Base-by-base conservation (phyloP, 352 stramenopile species). In the Phytophthora sp. region DNA sequence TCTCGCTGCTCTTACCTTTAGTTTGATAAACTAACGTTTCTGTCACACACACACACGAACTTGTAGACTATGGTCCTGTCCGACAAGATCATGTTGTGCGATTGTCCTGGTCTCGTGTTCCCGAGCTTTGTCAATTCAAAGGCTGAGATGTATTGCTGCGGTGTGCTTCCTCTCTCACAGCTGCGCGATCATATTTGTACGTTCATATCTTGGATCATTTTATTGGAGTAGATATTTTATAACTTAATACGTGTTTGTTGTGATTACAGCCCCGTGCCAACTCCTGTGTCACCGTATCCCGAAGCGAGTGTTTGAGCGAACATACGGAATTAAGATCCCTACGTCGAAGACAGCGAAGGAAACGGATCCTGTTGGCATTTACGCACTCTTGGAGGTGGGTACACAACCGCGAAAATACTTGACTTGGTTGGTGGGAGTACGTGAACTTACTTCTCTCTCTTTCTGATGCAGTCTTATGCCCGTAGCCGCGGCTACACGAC, bases 31-130 rank as follows among this genome's bases (percentile, higher is more conserved):
- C 31, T 63, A 33, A 53, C 18, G 23, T 35, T 41, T 38, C 20
- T 50, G n/a, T 57, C 30, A 21, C 31, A 21, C n/a, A 16, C 13
- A 55, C 23, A 21, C 57, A 55, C 29, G 47, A 18, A 50, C 15
- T 31, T 66, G 16, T 60, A 93, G 90, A 99, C 98, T 39, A 80
- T 99, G 38, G 80, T 99, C 9, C 71, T 99, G 16, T 98, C 94
- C 20, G 89, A 98, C 75, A 84, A 81, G 57, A 97, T 99, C 63
- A 98, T 99, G 88, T 86, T 99, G n/a, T 99, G 98, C 69, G 98
- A 99, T 94, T 99, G 98, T 73, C 98, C 98, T 6, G 98, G 98
- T 70, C 86, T 99, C 18, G 98, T 99, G 7, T 99, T 99, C 80
- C 98, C 98, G 3, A 99, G 95, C 36, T 99, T 99, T 71, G 98